A percentile compares a stretch with the other conserved stretches of the same genome.
Conservation (phyloP, 2,329 filamentous ascomycete species). For the Trichophyton verrucosum region DNA sequence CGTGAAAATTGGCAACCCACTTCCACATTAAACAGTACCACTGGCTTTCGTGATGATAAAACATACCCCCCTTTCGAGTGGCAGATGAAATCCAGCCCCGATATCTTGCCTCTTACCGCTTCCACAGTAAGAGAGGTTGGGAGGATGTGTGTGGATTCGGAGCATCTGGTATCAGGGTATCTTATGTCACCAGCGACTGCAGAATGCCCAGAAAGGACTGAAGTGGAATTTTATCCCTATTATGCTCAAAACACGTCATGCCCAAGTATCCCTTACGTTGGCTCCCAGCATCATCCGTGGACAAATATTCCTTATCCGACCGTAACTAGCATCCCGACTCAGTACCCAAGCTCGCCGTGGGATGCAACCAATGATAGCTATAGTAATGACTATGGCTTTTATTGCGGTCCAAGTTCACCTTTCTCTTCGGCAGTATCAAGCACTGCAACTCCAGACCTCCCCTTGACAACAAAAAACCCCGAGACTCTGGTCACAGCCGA, state of each 20-base stretch:
- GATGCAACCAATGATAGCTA: neutral
- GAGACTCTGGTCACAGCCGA: neutral
- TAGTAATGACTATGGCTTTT: neutral
- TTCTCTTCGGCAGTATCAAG: constrained; percentile 8
- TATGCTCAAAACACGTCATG: neutral
- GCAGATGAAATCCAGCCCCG: neutral
- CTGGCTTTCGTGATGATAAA: neutral
- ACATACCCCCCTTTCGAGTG: neutral
- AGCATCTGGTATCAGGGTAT: neutral
- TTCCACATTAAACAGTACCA: neutral
- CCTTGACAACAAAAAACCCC: neutral
- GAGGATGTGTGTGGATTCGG: neutral
- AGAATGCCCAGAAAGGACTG: neutral
- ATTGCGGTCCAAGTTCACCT: constrained; percentile 7
- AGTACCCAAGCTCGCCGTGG: neutral
- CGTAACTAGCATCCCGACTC: neutral
- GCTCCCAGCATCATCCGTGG: neutral
- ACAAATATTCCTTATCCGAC: neutral
- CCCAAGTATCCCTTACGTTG: neutral
- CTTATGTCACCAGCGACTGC: neutral
- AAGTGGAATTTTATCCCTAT: neutral
- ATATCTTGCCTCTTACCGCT: neutral
- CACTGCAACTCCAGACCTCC: constrained; percentile 1
- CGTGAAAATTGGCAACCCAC: neutral
- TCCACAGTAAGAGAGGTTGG: neutral